A percentile compares a stretch with the other conserved stretches of the same genome.
Evolutionary conservation across 1,139 yeast genomes (phyloP).

Genomic region (Saccharomyces hybrid): DNA sequence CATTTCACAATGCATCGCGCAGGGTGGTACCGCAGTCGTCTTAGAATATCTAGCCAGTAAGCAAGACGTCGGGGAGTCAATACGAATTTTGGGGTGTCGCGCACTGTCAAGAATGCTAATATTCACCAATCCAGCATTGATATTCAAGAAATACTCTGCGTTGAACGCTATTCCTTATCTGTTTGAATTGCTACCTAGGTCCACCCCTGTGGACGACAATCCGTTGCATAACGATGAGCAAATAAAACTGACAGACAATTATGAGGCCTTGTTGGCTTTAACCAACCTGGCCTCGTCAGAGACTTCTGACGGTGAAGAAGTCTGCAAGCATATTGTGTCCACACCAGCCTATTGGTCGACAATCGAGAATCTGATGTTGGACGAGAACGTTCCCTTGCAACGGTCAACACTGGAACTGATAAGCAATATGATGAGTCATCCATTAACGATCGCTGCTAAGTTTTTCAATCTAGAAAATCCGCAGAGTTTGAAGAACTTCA

Average conservation of each 20-base stretch:
- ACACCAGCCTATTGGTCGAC: slow-evolving; percentile 34
- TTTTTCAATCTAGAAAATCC: slow-evolving; percentile 31
- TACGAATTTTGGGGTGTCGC: slow-evolving; percentile 23
- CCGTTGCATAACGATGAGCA: slow-evolving; percentile 12
- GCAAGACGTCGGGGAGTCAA: slow-evolving; percentile 9
- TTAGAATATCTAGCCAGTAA: slow-evolving; percentile 21
- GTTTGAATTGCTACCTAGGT: slow-evolving; percentile 20
- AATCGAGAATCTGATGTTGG: slow-evolving; percentile 34
- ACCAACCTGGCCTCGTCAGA: slow-evolving; percentile 42
- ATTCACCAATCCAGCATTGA: slow-evolving; percentile 24
- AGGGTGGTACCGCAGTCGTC: slow-evolving; percentile 24
- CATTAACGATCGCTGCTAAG: slow-evolving; percentile 27
- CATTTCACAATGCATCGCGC: slow-evolving; percentile 21
- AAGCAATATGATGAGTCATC: slow-evolving; percentile 29
- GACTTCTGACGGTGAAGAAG: slow-evolving; percentile 32
- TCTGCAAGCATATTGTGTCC: slow-evolving; percentile 27
- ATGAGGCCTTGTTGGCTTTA: slow-evolving; percentile 42
- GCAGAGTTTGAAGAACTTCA: slow-evolving; percentile 26
- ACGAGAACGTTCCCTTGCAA: slow-evolving; percentile 22
- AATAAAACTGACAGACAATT: slow-evolving; percentile 31
- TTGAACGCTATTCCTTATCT: slow-evolving; percentile 27
- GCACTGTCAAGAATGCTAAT: slow-evolving; percentile 24
- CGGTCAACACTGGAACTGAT: slow-evolving; percentile 28
- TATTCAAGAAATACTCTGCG: slow-evolving; percentile 28
- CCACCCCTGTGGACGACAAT: slow-evolving; percentile 1